Evolutionary conservation across 257 asterid genomes (phyloP).

Genomic region (Euphrasia confusa): DNA sequence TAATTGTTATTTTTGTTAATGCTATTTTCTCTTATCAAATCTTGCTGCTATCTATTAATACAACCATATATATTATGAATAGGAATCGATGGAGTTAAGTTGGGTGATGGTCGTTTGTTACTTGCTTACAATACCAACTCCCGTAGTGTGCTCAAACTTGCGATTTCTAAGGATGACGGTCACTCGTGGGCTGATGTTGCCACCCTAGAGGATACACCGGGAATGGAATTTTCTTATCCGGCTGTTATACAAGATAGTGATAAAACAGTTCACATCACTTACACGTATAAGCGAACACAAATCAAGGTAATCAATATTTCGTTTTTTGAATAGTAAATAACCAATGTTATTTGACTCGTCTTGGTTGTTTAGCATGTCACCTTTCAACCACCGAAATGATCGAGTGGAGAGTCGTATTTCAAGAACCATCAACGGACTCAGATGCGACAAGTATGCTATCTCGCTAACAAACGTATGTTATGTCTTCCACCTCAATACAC

Average conservation of each 20-base stretch:
- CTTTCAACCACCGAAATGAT: background rate
- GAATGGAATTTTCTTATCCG: constrained; percentile 94
- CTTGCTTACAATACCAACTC: constrained; percentile 80
- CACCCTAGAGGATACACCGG: constrained; percentile 61
- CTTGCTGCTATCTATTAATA: no score
- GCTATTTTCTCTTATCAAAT: no score
- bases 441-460: no score
- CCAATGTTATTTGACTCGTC: background rate
- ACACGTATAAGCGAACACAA: constrained; percentile 78
- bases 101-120: constrained; percentile 68
- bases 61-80: background rate
- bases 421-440: background rate
- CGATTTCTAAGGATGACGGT: constrained; percentile 73
- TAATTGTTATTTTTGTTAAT: no score
- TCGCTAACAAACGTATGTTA: no score
- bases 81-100: constrained; percentile 95
- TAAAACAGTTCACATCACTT: constrained; percentile 80
- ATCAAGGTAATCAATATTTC: constrained; percentile 56
- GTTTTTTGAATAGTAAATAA: background rate
- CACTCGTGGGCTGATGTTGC: constrained; percentile 73
- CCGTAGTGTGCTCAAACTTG: constrained; percentile 77
- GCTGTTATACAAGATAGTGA: constrained; percentile 83
- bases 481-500: no score
- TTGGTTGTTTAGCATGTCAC: no score
- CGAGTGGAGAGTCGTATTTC: background rate